Evolutionary conservation across 2,329 filamentous ascomycete species (phyloP).

Genomic region (Nothophoma quercina): DNA sequence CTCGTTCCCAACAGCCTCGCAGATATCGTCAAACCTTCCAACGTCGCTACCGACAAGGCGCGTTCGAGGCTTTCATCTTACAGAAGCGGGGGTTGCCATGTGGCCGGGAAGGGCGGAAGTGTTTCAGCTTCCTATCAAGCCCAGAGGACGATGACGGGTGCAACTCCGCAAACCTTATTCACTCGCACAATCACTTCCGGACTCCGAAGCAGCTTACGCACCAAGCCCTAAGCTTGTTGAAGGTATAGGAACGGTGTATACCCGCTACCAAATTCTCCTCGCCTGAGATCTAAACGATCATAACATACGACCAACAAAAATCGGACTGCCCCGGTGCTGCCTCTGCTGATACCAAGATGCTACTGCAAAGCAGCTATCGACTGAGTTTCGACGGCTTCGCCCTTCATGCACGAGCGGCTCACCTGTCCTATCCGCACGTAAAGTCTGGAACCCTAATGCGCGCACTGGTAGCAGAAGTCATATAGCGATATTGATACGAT

Average conservation of each 20-base stretch:
- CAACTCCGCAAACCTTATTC: slow-evolving; percentile 11
- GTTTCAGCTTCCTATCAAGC: neutral
- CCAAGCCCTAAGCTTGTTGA: neutral
- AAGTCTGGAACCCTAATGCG: neutral
- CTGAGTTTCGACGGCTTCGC: neutral
- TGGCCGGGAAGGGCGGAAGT: neutral
- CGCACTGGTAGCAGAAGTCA: neutral
- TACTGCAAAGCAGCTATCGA: neutral
- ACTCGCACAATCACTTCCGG: neutral
- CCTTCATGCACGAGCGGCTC: neutral
- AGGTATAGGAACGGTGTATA: neutral
- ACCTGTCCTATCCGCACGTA: neutral
- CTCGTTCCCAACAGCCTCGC: neutral
- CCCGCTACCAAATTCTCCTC: neutral
- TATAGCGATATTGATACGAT: no score
- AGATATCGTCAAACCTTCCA: neutral
- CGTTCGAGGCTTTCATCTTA: no score
- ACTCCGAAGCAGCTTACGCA: neutral
- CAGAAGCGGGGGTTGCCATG: neutral
- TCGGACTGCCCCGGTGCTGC: neutral
- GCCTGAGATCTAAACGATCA: neutral
- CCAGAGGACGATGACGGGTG: neutral
- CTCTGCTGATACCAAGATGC: neutral
- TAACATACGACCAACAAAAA: neutral
- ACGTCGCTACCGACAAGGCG: neutral